Conservation (phyloP, 352 stramenopile genomes). For the Phytophthora capsici region DNA sequence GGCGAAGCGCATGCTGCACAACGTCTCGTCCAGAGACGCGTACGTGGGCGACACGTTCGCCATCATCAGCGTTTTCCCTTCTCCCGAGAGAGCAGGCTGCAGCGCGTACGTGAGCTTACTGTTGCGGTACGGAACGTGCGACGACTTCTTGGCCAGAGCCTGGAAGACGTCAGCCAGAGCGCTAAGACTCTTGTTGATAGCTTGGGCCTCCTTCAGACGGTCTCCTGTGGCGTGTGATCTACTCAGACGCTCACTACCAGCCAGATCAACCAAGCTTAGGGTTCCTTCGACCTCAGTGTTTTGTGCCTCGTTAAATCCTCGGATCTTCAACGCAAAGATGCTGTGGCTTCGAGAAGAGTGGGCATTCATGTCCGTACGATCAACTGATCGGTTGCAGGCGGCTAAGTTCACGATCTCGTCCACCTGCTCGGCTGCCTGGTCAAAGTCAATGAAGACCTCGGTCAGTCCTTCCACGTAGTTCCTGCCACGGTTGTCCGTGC, state of each 20-base stretch:
- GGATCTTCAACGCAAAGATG: conserved; percentile 97
- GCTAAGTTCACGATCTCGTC: conserved; percentile 90
- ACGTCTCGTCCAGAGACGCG: conserved; percentile 95
- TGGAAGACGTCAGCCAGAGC: conserved; percentile 99
- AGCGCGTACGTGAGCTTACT: conserved; percentile 99
- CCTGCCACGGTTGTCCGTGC: conserved; percentile 78
- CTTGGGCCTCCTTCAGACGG: conserved; percentile 97
- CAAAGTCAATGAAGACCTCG: conserved; percentile 77
- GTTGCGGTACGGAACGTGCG: conserved; percentile 98
- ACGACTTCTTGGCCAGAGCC: conserved; percentile 95
- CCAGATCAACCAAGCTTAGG: conserved; percentile 94
- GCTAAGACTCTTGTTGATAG: conserved; percentile 99
- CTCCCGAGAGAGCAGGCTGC: conserved; percentile 97
- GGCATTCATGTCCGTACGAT: conserved; percentile 98
- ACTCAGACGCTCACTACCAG: conserved; percentile 97
- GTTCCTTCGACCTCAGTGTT: conserved; percentile 92
- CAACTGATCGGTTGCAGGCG: conserved; percentile 95
- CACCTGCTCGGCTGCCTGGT: conserved; percentile 85
- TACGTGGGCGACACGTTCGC: conserved; percentile 98
- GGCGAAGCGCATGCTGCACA: conserved; percentile 99
- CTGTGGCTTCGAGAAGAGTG: conserved; percentile 97
- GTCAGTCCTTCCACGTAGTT: conserved; percentile 92
- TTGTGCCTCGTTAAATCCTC: conserved; percentile 86
- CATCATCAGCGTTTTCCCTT: conserved; percentile 99
- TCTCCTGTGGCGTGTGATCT: conserved; percentile 91